Evolutionary conservation across 2,329 filamentous ascomycete species (phyloP), one percentile per base, ranked within the genome.

Genomic region (Trichothecium sympodiale): DNA sequence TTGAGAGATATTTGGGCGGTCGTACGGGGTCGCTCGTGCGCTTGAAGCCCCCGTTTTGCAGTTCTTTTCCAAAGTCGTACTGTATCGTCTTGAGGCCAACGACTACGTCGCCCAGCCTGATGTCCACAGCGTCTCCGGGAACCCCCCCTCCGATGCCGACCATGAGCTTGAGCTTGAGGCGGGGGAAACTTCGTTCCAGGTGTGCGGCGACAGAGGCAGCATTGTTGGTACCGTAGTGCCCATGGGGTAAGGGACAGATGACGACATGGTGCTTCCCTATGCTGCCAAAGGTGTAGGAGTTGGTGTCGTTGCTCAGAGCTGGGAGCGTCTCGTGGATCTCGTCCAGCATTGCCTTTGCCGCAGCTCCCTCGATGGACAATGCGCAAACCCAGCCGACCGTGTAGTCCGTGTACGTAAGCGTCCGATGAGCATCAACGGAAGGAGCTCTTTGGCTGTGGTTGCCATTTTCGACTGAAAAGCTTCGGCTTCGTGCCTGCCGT

Each of bases 331-430:
- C 2, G 9, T 56, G 46, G 6, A 20, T 17, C 5, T 49, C 38
- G 13, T 57, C 52, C 0, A 57, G 42, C 42, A 56, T 49, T 6
- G 31, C 42, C 2, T 34, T 27, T 1, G 51, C 51, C 6, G 52
- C 53, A 3, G 46, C 44, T 34, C 45, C 41, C 15, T 59, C 54
- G 2, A 48, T 39, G 1, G 31, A 34, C 0, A 57, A 18, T 0
- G 55, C 52, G 30, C 49, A 56, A 0, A 58, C 45, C 54, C 54
- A 59, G 0, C 51, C 55, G 4, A 59, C 39, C 0, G 49, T 54
- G 23, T 54, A 57, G 3, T 38, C 40, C 9, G 39, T 26, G n/a
- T n/a, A n/a, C n/a, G n/a, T n/a, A n/a, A n/a, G n/a, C n/a, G n/a
- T n/a, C n/a, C n/a, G n/a, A n/a, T n/a, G n/a, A n/a, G n/a, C n/a